These are phyloP conservation scores for Colletotrichum echinochloae DNA, from an alignment of 2,329 filamentous ascomycete species.

Conservation along the genomic window DNA sequence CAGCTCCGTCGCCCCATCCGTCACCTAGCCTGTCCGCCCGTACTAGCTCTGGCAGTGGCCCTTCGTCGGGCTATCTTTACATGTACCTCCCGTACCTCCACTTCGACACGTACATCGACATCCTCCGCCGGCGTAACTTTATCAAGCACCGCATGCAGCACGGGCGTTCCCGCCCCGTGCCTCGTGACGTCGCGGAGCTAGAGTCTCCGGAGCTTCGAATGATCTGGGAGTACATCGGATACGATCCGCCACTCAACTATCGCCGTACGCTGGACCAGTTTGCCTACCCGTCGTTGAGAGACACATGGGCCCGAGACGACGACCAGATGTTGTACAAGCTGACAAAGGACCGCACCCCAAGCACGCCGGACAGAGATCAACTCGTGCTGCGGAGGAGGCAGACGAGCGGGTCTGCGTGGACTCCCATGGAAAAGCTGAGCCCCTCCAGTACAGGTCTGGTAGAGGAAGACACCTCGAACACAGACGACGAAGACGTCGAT, in stretches of 20 bases:
- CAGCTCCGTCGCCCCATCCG: conserved; percentile 53
- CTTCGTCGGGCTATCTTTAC: conserved; percentile 54
- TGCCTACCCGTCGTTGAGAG: conserved; percentile 70
- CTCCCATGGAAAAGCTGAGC: conserved; percentile 24
- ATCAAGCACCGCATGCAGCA: conserved; percentile 65
- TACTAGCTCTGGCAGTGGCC: conserved; percentile 30
- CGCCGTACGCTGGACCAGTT: conserved; percentile 73
- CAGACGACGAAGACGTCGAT: conserved; percentile 51
- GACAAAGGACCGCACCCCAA: conserved; percentile 60
- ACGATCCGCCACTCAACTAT: conserved; percentile 71
- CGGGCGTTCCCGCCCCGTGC: conserved; percentile 67
- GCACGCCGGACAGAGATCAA: conserved; percentile 40
- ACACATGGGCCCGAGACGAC: conserved; percentile 71
- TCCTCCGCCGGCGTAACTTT: conserved; percentile 67
- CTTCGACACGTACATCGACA: conserved; percentile 71
- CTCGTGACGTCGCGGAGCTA: conserved; percentile 63
- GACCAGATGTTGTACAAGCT: conserved; percentile 77
- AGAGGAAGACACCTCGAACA: conserved; percentile 40
- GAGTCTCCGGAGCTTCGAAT: conserved; percentile 69
- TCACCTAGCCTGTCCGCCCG: conserved; percentile 40
- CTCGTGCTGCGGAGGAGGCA: conserved; percentile 27
- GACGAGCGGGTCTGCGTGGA: conserved; percentile 34
- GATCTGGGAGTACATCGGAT: conserved; percentile 72
- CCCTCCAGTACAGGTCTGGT: conserved; percentile 33
- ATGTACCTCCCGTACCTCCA: conserved; percentile 71